Evolutionary conservation across 2,329 filamentous ascomycete species (phyloP).

Genomic region (Pseudogymnoascus destructans): DNA sequence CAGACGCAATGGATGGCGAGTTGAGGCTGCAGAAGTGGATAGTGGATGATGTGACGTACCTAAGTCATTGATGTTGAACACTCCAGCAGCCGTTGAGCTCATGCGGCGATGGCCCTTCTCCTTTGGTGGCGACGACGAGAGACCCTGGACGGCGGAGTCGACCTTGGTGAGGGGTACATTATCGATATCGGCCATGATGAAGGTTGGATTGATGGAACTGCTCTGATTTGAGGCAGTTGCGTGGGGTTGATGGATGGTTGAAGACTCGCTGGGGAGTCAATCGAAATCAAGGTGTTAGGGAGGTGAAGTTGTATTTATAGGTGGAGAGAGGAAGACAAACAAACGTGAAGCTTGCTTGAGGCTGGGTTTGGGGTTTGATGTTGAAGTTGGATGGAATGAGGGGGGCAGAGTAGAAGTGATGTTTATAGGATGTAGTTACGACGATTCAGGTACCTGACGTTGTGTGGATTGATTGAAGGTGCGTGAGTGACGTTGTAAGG

Average conservation of each 20-base stretch:
- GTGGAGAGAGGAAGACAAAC: background rate
- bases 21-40: background rate
- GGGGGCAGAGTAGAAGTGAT: background rate
- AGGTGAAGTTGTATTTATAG: background rate
- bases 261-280: background rate
- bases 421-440: background rate
- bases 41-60: constrained; percentile 40
- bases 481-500: background rate
- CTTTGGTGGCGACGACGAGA: constrained; percentile 53
- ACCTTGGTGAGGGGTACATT: constrained; percentile 60
- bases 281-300: background rate
- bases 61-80: constrained; percentile 74
- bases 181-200: constrained; percentile 39
- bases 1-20: background rate
- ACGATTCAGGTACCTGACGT: background rate
- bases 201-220: background rate
- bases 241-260: background rate
- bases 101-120: constrained; percentile 53
- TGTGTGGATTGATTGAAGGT: background rate
- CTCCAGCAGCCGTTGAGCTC: constrained; percentile 60
- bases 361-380: background rate
- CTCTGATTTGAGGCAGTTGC: background rate
- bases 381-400: background rate
- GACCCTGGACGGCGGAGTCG: constrained; percentile 78
- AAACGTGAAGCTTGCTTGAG: background rate